These are phyloP conservation scores for Fusarium annulatum DNA, from an alignment of 2,329 filamentous ascomycete genomes.

Conservation along the genomic window DNA sequence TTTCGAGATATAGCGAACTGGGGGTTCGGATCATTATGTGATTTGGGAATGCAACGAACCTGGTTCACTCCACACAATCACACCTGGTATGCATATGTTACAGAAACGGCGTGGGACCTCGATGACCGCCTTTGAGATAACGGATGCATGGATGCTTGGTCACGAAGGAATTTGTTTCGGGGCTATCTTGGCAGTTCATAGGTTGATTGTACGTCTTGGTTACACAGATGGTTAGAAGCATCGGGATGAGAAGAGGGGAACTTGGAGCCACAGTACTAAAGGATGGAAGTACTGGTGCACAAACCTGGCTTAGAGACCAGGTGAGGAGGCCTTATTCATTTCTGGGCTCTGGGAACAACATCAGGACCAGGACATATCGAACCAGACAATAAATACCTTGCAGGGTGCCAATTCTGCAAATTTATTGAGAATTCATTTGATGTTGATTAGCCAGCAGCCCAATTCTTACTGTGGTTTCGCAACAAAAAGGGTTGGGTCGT, in stretches of 20 bases:
- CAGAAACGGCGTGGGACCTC: not conserved
- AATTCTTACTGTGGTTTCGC: not conserved
- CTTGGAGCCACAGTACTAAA: not conserved
- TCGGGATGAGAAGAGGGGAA: not conserved
- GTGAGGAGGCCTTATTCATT: not conserved
- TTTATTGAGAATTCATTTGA: accelerated
- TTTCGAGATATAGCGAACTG: not conserved
- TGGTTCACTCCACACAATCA: not conserved
- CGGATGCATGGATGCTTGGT: not conserved
- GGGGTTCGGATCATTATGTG: not conserved
- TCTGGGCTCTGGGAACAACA: not conserved
- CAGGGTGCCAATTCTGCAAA: not conserved
- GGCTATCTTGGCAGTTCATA: not conserved
- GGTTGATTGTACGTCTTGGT: not conserved
- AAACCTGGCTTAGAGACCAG: not conserved
- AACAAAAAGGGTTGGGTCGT: not conserved
- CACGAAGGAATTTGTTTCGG: not conserved
- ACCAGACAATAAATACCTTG: too few species aligned
- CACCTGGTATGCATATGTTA: not conserved
- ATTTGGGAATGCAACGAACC: not conserved
- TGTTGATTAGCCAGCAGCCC: not conserved
- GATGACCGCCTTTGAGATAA: not conserved
- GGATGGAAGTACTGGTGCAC: not conserved
- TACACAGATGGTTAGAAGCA: not conserved
- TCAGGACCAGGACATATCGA: not conserved